Percentiles rank a stretch among this genome's conserved stretches.
Evolutionary conservation across 768 basidiomycete genomes (phyloP).

Genomic region (Auriscalpium vulgare): DNA sequence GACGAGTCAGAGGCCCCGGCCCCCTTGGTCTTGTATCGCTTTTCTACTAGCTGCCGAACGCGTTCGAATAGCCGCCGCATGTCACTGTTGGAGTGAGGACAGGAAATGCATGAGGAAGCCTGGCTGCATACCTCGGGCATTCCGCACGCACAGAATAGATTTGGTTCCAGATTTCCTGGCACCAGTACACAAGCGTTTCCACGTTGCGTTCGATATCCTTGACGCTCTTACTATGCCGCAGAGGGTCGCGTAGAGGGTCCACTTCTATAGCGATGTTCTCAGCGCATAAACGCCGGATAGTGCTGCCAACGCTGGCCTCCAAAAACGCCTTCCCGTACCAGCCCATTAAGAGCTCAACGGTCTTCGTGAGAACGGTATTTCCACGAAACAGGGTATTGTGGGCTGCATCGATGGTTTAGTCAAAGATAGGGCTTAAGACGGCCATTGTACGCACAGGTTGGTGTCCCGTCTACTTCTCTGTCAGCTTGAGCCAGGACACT

Average conservation of each 20-base stretch:
- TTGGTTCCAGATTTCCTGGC: constrained; percentile 70
- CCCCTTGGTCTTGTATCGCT: constrained; percentile 40
- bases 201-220: constrained; percentile 63
- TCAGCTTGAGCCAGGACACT: constrained; percentile 64
- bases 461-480: constrained; percentile 62
- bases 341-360: constrained; percentile 74
- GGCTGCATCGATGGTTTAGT: constrained; percentile 33
- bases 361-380: constrained; percentile 43
- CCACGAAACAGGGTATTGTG: constrained; percentile 72
- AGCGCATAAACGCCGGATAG: constrained; percentile 59
- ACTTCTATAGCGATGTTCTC: constrained; percentile 79
- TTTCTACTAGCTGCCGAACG: constrained; percentile 66
- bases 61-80: constrained; percentile 62
- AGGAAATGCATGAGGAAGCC: constrained; percentile 1
- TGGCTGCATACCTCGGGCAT: constrained; percentile 61
- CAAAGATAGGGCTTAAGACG: not conserved
- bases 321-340: constrained; percentile 76
- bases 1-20: constrained; percentile 38
- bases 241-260: constrained; percentile 37
- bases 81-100: constrained; percentile 40
- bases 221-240: constrained; percentile 37
- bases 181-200: constrained; percentile 69
- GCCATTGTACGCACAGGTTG: constrained; percentile 43
- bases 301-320: constrained; percentile 67
- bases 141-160: constrained; percentile 67